Base-by-base conservation (phyloP, 2,329 filamentous ascomycete species). In the Xylaria polymorpha region DNA sequence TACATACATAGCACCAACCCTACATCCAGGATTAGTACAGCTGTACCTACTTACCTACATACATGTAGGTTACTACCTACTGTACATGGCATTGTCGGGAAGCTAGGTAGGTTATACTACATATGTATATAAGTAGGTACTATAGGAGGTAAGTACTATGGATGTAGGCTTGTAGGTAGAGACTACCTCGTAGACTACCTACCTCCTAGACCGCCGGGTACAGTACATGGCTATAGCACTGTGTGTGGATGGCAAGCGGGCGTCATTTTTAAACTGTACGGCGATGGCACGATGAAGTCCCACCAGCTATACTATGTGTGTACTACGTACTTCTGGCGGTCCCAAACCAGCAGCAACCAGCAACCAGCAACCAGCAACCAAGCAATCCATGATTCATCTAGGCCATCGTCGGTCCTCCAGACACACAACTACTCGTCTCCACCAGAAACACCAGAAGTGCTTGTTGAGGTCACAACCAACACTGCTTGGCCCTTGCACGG, bases 371-470 rank as follows among this genome's bases (percentile, higher is more conserved):
- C 41, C 41, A 4, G 14, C 4, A 43, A 43, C 41, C 41, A 5
- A 14, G n/a, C 3, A 65, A 35, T 14, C 55, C 62, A 50, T 55
- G 44, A 56, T 48, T 41, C 56, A 57, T 50, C 15, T 61, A 41
- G 66, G n/a, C 32, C 41, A 51, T 64, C 55, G 48, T 41, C 20
- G 41, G 22, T 60, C 46, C 48, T 43, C 60, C 41, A 61, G 35
- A 53, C 25, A 53, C 48, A 46, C 53, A 56, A 15, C 48, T 39
- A 29, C 41, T 37, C 25, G 29, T 64, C 60, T 39, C 65, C 68
- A 70, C 68, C 35, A 61, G 58, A 57, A 59, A 59, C 53, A 65
- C 43, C 55, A 55, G 57, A 43, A 56, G 22, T 41, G 22, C 66
- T 32, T 44, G 35, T 43, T 32, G 25, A 69, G 60, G 67, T 59